Evolutionary conservation across 2,329 filamentous ascomycete genomes (phyloP).

Genomic region (Nothophoma quercina): DNA sequence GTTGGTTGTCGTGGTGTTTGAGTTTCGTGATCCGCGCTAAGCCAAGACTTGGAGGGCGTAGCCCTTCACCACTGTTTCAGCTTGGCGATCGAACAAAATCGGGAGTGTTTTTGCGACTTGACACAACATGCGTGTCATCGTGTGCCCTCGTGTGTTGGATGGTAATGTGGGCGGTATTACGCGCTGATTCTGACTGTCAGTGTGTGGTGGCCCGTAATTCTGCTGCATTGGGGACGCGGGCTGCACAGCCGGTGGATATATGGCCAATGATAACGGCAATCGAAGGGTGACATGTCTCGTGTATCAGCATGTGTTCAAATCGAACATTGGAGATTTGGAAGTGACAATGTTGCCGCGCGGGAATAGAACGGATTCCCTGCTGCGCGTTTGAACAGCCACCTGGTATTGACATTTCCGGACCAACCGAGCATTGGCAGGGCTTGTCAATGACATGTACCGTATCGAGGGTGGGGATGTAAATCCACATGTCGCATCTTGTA

Average conservation of each 20-base stretch:
- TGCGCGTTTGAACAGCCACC: constrained; percentile 4
- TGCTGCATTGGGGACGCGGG: background rate
- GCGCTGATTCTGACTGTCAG: background rate
- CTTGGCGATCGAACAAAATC: constrained; percentile 43
- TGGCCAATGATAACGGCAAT: background rate
- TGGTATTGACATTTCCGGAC: constrained; percentile 3
- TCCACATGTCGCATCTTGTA: constrained; percentile 17
- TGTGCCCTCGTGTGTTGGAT: background rate
- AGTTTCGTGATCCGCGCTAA: constrained; percentile 38
- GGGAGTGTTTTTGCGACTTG: constrained; percentile 25
- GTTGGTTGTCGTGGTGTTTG: constrained; percentile 34
- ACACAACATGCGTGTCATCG: constrained; percentile 25
- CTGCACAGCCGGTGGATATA: background rate
- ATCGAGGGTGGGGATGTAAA: constrained; percentile 25
- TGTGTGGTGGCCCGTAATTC: background rate
- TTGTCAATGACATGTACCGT: constrained; percentile 15
- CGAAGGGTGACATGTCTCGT: constrained; percentile 2
- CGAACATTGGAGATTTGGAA: background rate
- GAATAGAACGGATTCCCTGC: constrained; percentile 7
- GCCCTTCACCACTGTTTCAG: constrained; percentile 46
- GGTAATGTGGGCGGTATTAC: background rate
- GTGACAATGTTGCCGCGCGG: constrained; percentile 1
- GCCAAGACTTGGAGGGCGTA: constrained; percentile 35
- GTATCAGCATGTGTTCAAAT: background rate
- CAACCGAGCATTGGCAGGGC: constrained; percentile 17